phyloP scores from a whole-genome alignment of 148 eudicot species.

The Silene latifolia region DNA sequence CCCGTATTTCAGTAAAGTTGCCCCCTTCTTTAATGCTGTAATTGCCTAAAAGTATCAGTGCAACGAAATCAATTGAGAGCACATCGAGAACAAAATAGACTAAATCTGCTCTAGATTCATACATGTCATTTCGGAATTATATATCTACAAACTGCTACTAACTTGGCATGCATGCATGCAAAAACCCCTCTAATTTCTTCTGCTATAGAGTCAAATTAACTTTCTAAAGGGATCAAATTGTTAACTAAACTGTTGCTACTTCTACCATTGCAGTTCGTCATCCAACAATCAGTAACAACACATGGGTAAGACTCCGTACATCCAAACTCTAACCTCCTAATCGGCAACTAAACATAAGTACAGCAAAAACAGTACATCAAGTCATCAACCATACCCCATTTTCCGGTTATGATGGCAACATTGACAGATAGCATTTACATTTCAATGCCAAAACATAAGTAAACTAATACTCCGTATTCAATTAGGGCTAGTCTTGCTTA shows the following conservation, averaged over 20 bases:
- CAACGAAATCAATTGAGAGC: constrained; percentile 3
- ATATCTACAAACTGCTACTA: neutral
- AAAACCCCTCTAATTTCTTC: neutral
- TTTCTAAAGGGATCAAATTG: too few relatives aligned
- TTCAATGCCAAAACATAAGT: neutral
- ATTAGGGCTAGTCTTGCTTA: too few relatives aligned
- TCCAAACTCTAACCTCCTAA: neutral
- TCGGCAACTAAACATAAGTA: neutral
- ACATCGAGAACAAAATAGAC: neutral
- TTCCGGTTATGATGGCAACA: neutral
- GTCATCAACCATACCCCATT: neutral
- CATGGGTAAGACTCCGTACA: neutral
- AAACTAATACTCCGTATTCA: neutral
- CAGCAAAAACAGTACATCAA: neutral
- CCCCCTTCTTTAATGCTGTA: constrained; percentile 85
- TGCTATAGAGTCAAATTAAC: neutral
- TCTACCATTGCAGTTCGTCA: too few relatives aligned
- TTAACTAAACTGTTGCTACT: too few relatives aligned
- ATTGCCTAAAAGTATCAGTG: constrained; percentile 46
- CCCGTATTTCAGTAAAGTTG: constrained; percentile 73
- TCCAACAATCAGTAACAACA: neutral
- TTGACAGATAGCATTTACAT: neutral
- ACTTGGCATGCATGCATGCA: neutral
- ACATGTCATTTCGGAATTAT: neutral
- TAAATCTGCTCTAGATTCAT: neutral